Percentiles rank a stretch among this genome's conserved stretches.
Conservation (phyloP, 2,329 filamentous ascomycete genomes). For the Rhytidhysteron rufulum region DNA sequence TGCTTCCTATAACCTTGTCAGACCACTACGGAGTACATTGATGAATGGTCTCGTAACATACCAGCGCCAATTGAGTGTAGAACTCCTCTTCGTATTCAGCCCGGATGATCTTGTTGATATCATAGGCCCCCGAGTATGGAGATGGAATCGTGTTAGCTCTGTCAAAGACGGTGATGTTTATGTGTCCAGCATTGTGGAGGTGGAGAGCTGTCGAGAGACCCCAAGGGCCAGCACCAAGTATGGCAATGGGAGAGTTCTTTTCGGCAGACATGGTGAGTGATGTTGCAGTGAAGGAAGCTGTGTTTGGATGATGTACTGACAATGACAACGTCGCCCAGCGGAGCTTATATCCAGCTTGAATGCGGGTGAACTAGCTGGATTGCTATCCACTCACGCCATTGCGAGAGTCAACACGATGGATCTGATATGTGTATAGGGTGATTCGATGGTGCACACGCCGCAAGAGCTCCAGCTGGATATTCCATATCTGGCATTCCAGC, state of each 20-base stretch:
- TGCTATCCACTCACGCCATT: no score
- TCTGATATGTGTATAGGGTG: no score
- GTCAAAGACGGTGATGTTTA: slow-evolving; percentile 27
- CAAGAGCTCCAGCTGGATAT: no score
- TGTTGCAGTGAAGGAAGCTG: no score
- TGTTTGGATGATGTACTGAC: no score
- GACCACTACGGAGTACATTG: background rate
- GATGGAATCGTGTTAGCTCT: slow-evolving; percentile 42
- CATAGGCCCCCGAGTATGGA: slow-evolving; percentile 53
- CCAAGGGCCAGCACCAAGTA: slow-evolving; percentile 28
- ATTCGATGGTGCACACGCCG: no score
- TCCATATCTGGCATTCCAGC: no score
- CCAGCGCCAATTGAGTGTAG: slow-evolving; percentile 53
- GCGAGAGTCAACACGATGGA: no score
- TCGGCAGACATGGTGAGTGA: slow-evolving; percentile 14
- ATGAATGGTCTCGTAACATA: slow-evolving; percentile 20
- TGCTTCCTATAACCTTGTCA: slow-evolving; percentile 38
- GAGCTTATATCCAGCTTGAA: no score
- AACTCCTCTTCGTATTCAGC: slow-evolving; percentile 57
- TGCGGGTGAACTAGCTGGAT: no score
- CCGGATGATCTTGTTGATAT: slow-evolving; percentile 60
- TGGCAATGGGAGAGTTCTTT: slow-evolving; percentile 20
- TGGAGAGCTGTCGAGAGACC: slow-evolving; percentile 28
- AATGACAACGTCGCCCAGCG: no score
- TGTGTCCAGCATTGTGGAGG: slow-evolving; percentile 25